Base-by-base conservation (phyloP, 768 basidiomycete genomes). In the Mycena pura region DNA sequence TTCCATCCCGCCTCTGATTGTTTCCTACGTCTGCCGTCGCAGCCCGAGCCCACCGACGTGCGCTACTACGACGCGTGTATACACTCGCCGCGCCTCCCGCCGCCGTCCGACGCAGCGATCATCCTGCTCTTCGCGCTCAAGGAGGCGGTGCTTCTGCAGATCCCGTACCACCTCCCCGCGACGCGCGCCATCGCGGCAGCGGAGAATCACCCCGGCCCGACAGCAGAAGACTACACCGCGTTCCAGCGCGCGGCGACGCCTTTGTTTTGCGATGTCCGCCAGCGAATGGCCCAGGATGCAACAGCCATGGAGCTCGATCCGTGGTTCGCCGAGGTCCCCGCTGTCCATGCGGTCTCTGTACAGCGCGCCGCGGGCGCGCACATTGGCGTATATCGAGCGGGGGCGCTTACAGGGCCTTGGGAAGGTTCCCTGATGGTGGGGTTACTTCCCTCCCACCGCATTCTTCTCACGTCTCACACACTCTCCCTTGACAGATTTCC, bases 371-470 rank as follows among this genome's bases (percentile, higher is more conserved):
- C n/a, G n/a, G n/a, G n/a, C n/a, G 68, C 69, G 11, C 66, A 66
- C 59, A 63, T 40, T 32, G 36, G 68, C 61, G 70, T 71, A n/a
- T 68, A 69, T 47, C 63, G 70, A 24, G 79, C 80, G 36, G 84
- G 84, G 17, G 70, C 77, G 31, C 75, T 88, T 54, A 76, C 83
- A 27, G 87, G 86, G 3, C 68, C 82, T 59, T 89, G 87, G 87
- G 82, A 87, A 72, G 87, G 87, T 1, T 77, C 76, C 45, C 84
- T 80, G 68, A 84, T 84, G 83, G 87, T 86, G 64, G 69, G 76
- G 68, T 31, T 15, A 24, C 17, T 55, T 55, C n/a, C 55, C 48
- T 40, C 39, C 50, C 60, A 38, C 64, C 39, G 56, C 34, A 44
- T 48, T 10, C 8, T 53, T 45, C 41, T 64, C 45, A 41, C 28